Evolutionary conservation across 2,329 filamentous ascomycete species (phyloP), one percentile per base, ranked within the genome.

Genomic region (Lachnellula occidentalis): DNA sequence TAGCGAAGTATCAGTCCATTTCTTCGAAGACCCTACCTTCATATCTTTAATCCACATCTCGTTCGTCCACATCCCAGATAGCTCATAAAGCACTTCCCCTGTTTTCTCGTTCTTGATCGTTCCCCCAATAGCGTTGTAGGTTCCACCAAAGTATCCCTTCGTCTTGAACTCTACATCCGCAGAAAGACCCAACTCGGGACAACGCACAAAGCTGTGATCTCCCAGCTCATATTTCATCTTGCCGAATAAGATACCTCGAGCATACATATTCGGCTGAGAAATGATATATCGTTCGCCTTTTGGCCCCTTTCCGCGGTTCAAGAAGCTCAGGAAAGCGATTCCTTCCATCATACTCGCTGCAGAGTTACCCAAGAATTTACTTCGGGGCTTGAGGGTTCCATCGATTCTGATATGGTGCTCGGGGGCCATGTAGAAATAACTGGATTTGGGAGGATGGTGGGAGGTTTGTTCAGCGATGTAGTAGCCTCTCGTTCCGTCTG

Each of bases 191-290:
- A 90, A 81, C 70, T 97, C 92, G 0, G 92, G 90, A 70, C 94
- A 97, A 61, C 86, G 82, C 19, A 99, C 89, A 65, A 91, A 90
- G 70, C 92, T 96, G 74, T 96, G 92, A 70, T 97, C 92, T 60
- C 92, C 94, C 7, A 99, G 83, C 75, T 99, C 94, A 72, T 97
- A 99, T 72, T 96, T 97, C 94, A 99, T 97, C 72, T 96, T 97
- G 47, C 94, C 94, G 67, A 99, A 96, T 8, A 99, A 78, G 57
- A 99, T 97, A 36, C 94, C 92, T 58, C 94, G 83, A 21, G 92
- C 94, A 71, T 99, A 99, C 91, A 99, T 99, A 75, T 99, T 99
- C 17, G 94, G 94, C 68, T 99, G 94, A 4, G 94, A 97, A 50
- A 97, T 74, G 67, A 95, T 89, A 72, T 96, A 97, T 85, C 85